Base-by-base conservation (phyloP, 768 basidiomycete species). In the Mycena belliarum region DNA sequence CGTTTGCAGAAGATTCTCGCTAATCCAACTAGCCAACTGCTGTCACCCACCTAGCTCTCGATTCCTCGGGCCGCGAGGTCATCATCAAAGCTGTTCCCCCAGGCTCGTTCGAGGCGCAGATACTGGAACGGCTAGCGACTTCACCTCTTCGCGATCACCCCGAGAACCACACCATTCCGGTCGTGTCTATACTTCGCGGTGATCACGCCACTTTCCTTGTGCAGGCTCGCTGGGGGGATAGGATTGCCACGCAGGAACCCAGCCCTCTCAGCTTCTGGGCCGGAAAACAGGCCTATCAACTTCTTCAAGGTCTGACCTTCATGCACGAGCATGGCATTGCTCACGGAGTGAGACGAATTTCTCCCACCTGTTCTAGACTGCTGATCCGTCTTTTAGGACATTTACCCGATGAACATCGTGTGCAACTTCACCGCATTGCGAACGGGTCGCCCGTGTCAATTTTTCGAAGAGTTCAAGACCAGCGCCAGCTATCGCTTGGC, bases 81-180 rank as follows among this genome's bases (percentile, higher is more conserved):
- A 41, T 48, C 12, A 55, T 55, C 53, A 55, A 55, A 14, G 53
- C 45, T 2, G 53, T 55, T 3, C 25, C 18, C 8, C 33, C 8
- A 12, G n/a, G 6, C 20, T 47, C 45, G 4, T 14, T 18, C 1
- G 35, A 46, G 33, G 9, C 11, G 2, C 2, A n/a, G 3, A 48
- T 55, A 4, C 0, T 48, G 21, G 12, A 33, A 47, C 38, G 45
- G 4, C 38, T 55, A 20, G 10, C 45, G 6, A 28, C 44, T 6
- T 7, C 35, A 2, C 45, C 44, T 24, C 53, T 47, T 18, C 53
- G 53, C 10, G 26, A 47, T 25, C 3, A 2, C 24, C 24, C 53
- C 10, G 37, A 47, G 24, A 55, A 55, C 24, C 53, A 47, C 26
- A 55, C 53, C 6, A 55, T 55, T 15, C 38, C 53, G 4, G 53